Base-by-base conservation (phyloP, 2,329 filamentous ascomycete genomes). In the Colletotrichum liriopes region DNA sequence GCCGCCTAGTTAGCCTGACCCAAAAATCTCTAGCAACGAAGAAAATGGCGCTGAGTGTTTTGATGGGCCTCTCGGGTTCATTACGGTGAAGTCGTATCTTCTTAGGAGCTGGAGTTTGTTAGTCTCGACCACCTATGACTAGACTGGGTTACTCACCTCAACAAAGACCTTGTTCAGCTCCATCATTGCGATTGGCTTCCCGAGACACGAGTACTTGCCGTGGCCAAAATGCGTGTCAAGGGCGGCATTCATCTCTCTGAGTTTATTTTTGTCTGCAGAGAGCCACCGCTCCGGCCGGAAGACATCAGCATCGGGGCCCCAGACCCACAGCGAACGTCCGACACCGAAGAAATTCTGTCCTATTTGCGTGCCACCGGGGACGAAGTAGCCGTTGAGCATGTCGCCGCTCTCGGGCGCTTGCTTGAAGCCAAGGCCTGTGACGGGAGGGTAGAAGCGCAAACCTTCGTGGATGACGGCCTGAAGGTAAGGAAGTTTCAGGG, bases 261-360 rank as follows among this genome's bases (percentile, higher is more conserved):
- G 70, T 41, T 81, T 77, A 0, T 79, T 79, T 1, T 74, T 74
- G 0, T 78, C 76, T 0, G 78, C 79, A 4, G 56, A 69, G 2
- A 92, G 79, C 87, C 89, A 92, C 43, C 90, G 82, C 65, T 87
- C 87, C 0, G 90, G 90, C 3, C 82, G 83, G 75, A 91, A 92
- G 0, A 77, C 76, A 52, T 88, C 86, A 11, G 89, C 86, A 73
- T 91, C 88, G 0, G 82, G 78, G 3, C 90, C 90, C 89, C 90
- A 92, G 0, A 86, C 80, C 0, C 78, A 78, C 60, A 77, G 81
- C 70, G 88, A 85, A 1, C 88, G 81, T 55, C 87, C 85, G 61
- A 90, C 76, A 2, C 88, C 87, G 82, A 87, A 88, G 2, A 86
- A 86, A 64, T 90, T 89, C 26, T 87, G 83, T 0, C 87, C 88